Evolutionary conservation across 768 basidiomycete genomes (phyloP).

Genomic region (Cystobasidiopsis lactophilus): DNA sequence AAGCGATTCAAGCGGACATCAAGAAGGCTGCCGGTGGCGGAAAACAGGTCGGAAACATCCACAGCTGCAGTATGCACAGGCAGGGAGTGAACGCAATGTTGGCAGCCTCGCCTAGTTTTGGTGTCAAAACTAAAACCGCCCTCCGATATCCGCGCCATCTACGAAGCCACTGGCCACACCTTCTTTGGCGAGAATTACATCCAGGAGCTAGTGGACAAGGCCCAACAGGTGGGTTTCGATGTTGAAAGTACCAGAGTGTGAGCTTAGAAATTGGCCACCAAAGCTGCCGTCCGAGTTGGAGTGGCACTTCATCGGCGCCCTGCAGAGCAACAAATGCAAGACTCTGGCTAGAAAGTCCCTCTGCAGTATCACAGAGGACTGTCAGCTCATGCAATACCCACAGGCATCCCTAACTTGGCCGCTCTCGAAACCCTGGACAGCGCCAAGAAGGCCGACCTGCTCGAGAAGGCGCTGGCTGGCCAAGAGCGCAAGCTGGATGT

Average conservation of each 20-base stretch:
- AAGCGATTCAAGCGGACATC: constrained; percentile 12
- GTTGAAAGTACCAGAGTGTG: neutral
- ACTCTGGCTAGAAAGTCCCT: constrained; percentile 45
- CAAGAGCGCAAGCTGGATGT: constrained; percentile 43
- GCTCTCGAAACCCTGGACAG: constrained; percentile 63
- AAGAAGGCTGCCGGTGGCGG: neutral
- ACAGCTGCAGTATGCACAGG: no score
- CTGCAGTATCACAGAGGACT: no score
- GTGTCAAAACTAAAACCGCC: constrained; percentile 87
- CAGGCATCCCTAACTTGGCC: constrained; percentile 72
- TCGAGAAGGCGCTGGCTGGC: constrained; percentile 44
- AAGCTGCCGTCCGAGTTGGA: constrained; percentile 71
- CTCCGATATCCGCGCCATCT: constrained; percentile 63
- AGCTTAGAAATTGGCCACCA: neutral
- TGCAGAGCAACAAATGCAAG: constrained; percentile 88
- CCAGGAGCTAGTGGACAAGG: constrained; percentile 34
- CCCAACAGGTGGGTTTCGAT: constrained; percentile 2
- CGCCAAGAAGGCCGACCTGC: constrained; percentile 83
- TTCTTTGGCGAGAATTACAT: constrained; percentile 99
- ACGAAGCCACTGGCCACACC: constrained; percentile 31
- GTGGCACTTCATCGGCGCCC: constrained; percentile 91
- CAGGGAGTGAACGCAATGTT: no score
- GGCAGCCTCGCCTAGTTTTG: constrained; percentile 45
- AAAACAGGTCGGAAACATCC: constrained; percentile 2
- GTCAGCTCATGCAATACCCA: neutral